A percentile compares a stretch with the other conserved stretches of the same genome.
Evolutionary conservation across 495 filamentous ascomycete species (phyloP).

Genomic region (Penicillium longicatenatum): DNA sequence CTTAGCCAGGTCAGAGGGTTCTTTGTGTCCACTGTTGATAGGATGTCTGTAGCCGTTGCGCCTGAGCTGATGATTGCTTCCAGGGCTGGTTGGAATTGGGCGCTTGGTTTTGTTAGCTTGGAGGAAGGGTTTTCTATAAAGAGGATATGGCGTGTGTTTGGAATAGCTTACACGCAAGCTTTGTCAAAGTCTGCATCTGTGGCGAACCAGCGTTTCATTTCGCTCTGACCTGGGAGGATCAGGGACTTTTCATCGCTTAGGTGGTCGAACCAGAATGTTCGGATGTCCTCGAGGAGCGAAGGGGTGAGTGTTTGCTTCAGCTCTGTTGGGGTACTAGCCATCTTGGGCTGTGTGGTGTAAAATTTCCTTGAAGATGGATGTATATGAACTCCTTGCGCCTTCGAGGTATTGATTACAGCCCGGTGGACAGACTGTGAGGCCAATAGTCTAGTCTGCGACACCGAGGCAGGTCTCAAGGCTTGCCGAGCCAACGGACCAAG

Average conservation of each 20-base stretch:
- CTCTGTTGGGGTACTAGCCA: constrained; percentile 2
- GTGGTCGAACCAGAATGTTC: constrained; percentile 30
- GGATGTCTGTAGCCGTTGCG: constrained; percentile 22
- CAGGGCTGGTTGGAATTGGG: constrained; percentile 29
- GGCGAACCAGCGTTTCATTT: constrained; percentile 32
- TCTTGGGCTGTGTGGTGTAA: constrained; percentile 10
- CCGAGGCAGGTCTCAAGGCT: background rate
- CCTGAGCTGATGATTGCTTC: constrained; percentile 25
- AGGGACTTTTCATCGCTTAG: constrained; percentile 15
- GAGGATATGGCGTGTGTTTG: background rate
- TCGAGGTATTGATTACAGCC: background rate
- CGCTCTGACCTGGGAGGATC: constrained; percentile 19
- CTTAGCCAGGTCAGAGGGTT: constrained; percentile 28
- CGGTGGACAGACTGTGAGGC: background rate
- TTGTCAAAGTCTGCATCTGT: constrained; percentile 30
- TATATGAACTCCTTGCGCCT: background rate
- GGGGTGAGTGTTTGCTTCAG: constrained; percentile 26
- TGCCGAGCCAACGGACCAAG: background rate
- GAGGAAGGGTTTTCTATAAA: background rate
- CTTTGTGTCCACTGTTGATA: constrained; percentile 21
- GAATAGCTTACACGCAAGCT: constrained; percentile 27
- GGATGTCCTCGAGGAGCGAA: constrained; percentile 23
- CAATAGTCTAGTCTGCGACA: constrained; percentile 1
- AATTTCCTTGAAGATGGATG: background rate
- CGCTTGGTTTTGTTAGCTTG: constrained; percentile 2